Base-by-base conservation (phyloP, 1,139 yeast genomes). In the Lodderomyces beijingensis region DNA sequence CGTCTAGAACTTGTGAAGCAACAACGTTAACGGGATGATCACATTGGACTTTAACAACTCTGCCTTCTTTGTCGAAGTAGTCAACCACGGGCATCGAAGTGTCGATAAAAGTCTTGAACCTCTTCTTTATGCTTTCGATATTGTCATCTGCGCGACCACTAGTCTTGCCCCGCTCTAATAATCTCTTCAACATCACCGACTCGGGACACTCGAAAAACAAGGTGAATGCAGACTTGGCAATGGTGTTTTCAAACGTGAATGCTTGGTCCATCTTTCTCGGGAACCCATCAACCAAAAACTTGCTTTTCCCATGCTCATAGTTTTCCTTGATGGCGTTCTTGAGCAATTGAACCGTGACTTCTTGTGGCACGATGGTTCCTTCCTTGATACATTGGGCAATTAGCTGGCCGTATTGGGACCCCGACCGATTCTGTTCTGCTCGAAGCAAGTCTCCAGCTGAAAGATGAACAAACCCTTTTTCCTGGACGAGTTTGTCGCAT, bases 251-350 rank as follows among this genome's bases (percentile, higher is more conserved):
- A 56, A 91, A 91, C 21, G 91, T 84, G 31, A 84, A 42, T 0
- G 97, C 97, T 64, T 91, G 98, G 62, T 91, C 98, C 96, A 91
- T 89, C 57, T 89, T 87, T 55, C 98, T 75, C 25, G 98, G 98
- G 74, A 91, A 91, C 2, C 98, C 98, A 57, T 91, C 98, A 36
- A 91, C 77, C 50, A 91, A 65, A 56, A 89, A 91, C 37, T 70
- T 70, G 35, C 53, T 60, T 23, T 56, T 52, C 1, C 94, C 95
- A 22, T 65, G 52, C 11, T 55, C 50, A 36, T 60, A 53, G 32
- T 71, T 65, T 23, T 73, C 80, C 33, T 64, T 53, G 60, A 91
- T 88, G 9, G 96, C 95, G 43, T 82, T 80, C 48, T 81, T 76
- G 50, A 91, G 69, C 40, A 91, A 65, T 0, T 88, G 91, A 48